Percentiles rank a stretch among this genome's conserved stretches.
Evolutionary conservation across 2,329 filamentous ascomycete species (phyloP).

Genomic region (Knoxdaviesia capensis): DNA sequence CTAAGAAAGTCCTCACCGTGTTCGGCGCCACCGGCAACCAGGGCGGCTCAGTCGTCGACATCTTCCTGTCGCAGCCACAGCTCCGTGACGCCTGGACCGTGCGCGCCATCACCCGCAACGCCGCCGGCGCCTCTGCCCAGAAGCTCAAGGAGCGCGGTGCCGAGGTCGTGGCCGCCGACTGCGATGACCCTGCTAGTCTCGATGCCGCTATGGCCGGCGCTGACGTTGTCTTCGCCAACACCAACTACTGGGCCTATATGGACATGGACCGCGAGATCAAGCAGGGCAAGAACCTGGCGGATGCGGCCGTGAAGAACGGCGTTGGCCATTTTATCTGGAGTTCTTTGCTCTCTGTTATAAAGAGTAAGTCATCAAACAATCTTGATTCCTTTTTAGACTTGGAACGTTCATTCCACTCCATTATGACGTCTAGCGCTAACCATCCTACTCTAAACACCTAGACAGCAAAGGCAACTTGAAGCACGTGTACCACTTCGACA

Average conservation of each 20-base stretch:
- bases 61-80: slow-evolving; percentile 23
- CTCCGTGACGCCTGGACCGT: slow-evolving; percentile 22
- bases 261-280: slow-evolving; percentile 18
- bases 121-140: slow-evolving; percentile 17
- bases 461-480: slow-evolving; percentile 13
- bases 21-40: slow-evolving; percentile 29
- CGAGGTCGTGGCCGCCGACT: slow-evolving; percentile 18
- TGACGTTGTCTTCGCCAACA: slow-evolving; percentile 21
- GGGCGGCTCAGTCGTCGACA: slow-evolving; percentile 23
- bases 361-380: slow-evolving; percentile 7
- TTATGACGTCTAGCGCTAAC: too few species aligned
- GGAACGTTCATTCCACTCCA: neutral
- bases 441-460: neutral
- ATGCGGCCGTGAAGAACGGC: slow-evolving; percentile 21
- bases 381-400: neutral
- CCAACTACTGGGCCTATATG: slow-evolving; percentile 11
- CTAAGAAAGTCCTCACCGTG: slow-evolving; percentile 17
- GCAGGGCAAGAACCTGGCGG: slow-evolving; percentile 24
- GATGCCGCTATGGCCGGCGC: slow-evolving; percentile 17
- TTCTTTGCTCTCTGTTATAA: slow-evolving; percentile 18
- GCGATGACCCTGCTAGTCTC: too few species aligned
- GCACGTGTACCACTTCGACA: slow-evolving; percentile 30
- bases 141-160: slow-evolving; percentile 19
- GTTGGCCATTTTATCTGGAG: slow-evolving; percentile 26
- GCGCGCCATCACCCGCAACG: slow-evolving; percentile 25